Percentiles rank a stretch among this genome's conserved stretches.
These are phyloP conservation scores for Magnaporthiopsis rhizophila DNA, from an alignment of 2,329 filamentous ascomycete species.

Conservation along the genomic window DNA sequence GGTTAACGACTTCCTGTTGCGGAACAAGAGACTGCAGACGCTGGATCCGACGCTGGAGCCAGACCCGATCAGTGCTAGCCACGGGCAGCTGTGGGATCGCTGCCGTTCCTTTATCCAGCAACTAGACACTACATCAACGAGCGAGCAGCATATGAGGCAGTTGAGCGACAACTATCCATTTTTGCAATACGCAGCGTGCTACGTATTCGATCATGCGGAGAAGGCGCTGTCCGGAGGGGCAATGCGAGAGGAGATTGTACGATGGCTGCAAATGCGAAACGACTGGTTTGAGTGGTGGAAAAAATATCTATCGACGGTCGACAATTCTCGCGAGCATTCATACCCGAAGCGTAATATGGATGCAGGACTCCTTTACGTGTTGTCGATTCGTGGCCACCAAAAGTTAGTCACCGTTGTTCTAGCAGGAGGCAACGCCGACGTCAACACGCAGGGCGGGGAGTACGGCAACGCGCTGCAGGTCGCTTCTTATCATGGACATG, in stretches of 20 bases:
- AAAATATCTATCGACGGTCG: too few species aligned
- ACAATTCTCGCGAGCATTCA: too few species aligned
- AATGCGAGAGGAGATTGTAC: too few species aligned
- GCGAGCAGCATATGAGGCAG: neutral
- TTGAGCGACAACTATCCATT: conserved; percentile 2
- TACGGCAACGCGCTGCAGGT: conserved; percentile 1
- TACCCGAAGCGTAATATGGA: neutral
- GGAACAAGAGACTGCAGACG: conserved; percentile 25
- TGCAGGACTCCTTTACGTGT: conserved; percentile 9
- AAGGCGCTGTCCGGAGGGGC: too few species aligned
- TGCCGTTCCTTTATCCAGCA: conserved; percentile 22
- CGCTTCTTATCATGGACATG: neutral
- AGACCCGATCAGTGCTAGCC: conserved; percentile 19
- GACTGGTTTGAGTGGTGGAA: too few species aligned
- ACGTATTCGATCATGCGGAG: too few species aligned
- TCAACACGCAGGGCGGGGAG: conserved; percentile 3
- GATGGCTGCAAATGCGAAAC: too few species aligned
- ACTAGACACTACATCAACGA: neutral
- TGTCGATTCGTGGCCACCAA: neutral
- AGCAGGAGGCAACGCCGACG: neutral
- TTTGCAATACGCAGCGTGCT: neutral
- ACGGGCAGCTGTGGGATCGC: conserved; percentile 35
- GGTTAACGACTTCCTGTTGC: conserved; percentile 37
- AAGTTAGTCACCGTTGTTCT: conserved; percentile 6
- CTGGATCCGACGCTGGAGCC: conserved; percentile 23